Evolutionary conservation across 371 early-diverging fungal genomes (phyloP), one percentile per base, ranked within the genome.

Genomic region (Saksenaea vasiformis): DNA sequence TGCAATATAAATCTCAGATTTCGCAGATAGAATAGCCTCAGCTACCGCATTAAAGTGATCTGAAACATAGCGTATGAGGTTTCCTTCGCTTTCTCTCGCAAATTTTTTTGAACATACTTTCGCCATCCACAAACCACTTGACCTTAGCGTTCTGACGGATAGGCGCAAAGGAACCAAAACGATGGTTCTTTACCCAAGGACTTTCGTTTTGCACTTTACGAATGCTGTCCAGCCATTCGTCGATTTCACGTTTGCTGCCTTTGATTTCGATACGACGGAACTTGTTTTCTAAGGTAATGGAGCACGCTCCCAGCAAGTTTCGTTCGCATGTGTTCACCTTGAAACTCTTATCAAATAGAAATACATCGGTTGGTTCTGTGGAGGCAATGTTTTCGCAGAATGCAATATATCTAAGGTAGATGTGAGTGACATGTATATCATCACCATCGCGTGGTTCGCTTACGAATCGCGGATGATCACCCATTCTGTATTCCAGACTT

Each of bases 41-140:
- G 91, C 91, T 4, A 95, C 81, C 0, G 90, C 90, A 64, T 85
- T 83, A 61, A 93, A 94, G 72, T 95, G 95, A 68, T 91, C 91
- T 82, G 10, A 36, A 19, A 26, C 47, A n/a, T n/a, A 13, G 26
- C 54, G 17, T 11, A 26, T 38, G 57, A 47, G 8, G 8, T 22
- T n/a, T 54, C 7, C 17, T n/a, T 14, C n/a, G 44, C n/a, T 61
- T 24, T 58, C 13, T n/a, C n/a, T n/a, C n/a, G n/a, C n/a, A n/a
- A n/a, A n/a, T n/a, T n/a, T n/a, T n/a, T n/a, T n/a, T n/a, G n/a
- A n/a, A 54, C 38, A 36, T 74, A 82, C 82, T 76, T 67, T 89
- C 87, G 28, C 89, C 94, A 68, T 95, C 95, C 1, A 95, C 87
- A 79, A 89, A 94, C 85, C 89, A 94, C 51, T 88, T 83, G 17